Evolutionary conservation across 1,284 basidiomycete species (phyloP), one percentile per base, ranked within the genome.

Genomic region (Boletus putidus): DNA sequence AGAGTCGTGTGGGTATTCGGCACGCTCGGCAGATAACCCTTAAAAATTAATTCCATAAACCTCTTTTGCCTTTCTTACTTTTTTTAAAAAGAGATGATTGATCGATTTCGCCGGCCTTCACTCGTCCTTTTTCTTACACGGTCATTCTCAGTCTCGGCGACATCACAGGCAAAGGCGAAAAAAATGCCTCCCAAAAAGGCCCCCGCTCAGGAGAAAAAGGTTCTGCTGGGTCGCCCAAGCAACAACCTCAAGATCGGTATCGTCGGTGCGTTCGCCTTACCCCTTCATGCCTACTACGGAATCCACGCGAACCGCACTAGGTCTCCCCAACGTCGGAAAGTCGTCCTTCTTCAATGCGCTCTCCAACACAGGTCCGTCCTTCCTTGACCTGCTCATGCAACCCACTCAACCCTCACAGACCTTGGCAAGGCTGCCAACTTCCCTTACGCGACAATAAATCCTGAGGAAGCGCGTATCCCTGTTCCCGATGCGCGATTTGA

Each of bases 341-440:
- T 94, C 91, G 1, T 94, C 92, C 21, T 93, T 94, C 77, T 95
- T 95, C 87, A 99, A 99, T 77, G 89, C 85, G 47, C 85, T 99
- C 57, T 96, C 97, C 55, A 89, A 98, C 73, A 93, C 91, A 63
- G 92, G 92, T 85, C 53, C 51, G 79, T 65, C 44, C 31, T 31
- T 35, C 14, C 46, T 43, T 45, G 14, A 8, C 42, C 9, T 4
- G 6, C 31, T 42, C 31, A 3, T 50, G 1, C 42, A 43, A 36
- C 39, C 58, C 16, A 23, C 43, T 55, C 60, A 64, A 59, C 42
- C 54, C 55, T 36, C 49, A 58, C 45, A 94, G 91, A 98, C 77
- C 84, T 98, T n/a, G 96, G 93, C 67, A 96, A 97, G 76, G 89
- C 94, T 47, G 95, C 95, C 76, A 99, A 99, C 82, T 99, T 97